Percentiles rank a stretch among this genome's conserved stretches.
These are phyloP conservation scores for Calocera cornea DNA, from an alignment of 768 basidiomycete genomes.

Conservation along the genomic window DNA sequence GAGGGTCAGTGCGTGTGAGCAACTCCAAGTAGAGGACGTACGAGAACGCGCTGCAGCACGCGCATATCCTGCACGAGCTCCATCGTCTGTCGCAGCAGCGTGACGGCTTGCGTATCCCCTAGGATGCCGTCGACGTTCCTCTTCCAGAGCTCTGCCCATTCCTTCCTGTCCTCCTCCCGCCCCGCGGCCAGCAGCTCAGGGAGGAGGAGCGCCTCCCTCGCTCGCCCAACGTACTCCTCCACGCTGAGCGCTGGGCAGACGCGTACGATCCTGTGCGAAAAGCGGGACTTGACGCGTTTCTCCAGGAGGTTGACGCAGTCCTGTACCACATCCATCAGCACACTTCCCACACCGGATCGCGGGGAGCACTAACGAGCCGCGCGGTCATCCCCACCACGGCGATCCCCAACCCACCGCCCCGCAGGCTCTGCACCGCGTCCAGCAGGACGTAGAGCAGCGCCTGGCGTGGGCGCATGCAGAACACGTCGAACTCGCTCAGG, in stretches of 20 bases:
- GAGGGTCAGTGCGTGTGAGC: neutral
- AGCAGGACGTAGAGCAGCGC: slow-evolving; percentile 87
- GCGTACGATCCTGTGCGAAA: slow-evolving; percentile 81
- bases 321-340: slow-evolving; percentile 12
- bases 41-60: slow-evolving; percentile 46
- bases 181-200: slow-evolving; percentile 19
- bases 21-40: slow-evolving; percentile 24
- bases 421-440: slow-evolving; percentile 82
- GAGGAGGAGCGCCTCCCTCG: slow-evolving; percentile 35
- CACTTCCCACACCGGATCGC: neutral
- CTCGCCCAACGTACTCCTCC: slow-evolving; percentile 38
- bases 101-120: slow-evolving; percentile 1
- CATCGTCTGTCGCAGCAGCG: neutral
- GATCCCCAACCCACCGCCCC: slow-evolving; percentile 52
- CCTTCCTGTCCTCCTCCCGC: slow-evolving; percentile 23
- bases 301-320: slow-evolving; percentile 83
- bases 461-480: slow-evolving; percentile 82
- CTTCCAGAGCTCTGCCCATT: slow-evolving; percentile 54
- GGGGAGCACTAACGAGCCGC: slow-evolving; percentile 35
- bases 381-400: slow-evolving; percentile 79
- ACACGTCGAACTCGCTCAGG: slow-evolving; percentile 87
- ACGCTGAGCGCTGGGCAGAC: slow-evolving; percentile 47
- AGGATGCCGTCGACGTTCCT: slow-evolving; percentile 33
- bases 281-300: slow-evolving; percentile 94
- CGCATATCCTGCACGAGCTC: slow-evolving; percentile 8